Percentiles rank a stretch among this genome's conserved stretches.
Conservation (phyloP, 495 filamentous ascomycete genomes). For the Penicillium cosmopolitanum region DNA sequence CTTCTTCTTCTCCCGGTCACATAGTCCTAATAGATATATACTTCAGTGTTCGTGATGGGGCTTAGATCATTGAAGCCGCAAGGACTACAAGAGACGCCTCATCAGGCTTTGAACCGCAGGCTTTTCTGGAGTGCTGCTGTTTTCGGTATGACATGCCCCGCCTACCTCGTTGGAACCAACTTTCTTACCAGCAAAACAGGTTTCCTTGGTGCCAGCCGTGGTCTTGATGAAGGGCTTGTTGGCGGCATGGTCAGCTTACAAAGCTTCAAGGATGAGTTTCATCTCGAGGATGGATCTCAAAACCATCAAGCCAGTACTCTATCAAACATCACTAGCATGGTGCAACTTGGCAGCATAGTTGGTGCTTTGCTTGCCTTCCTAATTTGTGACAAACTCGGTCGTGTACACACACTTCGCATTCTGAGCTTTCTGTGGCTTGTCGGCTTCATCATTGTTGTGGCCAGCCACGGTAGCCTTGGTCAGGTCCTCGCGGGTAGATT, state of each 20-base stretch:
- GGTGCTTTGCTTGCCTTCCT: slow-evolving; percentile 59
- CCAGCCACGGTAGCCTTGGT: slow-evolving; percentile 47
- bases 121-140: slow-evolving; percentile 57
- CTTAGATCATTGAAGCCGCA: background rate
- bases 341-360: slow-evolving; percentile 58
- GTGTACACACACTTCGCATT: slow-evolving; percentile 59
- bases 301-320: slow-evolving; percentile 48
- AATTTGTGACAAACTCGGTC: slow-evolving; percentile 58
- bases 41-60: background rate
- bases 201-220: slow-evolving; percentile 61
- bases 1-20: too few species aligned
- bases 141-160: slow-evolving; percentile 35
- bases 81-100: slow-evolving; percentile 28
- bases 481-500: slow-evolving; percentile 50
- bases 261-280: slow-evolving; percentile 54
- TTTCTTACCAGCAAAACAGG: slow-evolving; percentile 31
- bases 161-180: too few species aligned
- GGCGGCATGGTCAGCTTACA: slow-evolving; percentile 55
- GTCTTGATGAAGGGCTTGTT: slow-evolving; percentile 67
- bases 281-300: slow-evolving; percentile 42
- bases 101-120: slow-evolving; percentile 53
- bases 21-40: too few species aligned
- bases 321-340: slow-evolving; percentile 63
- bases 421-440: slow-evolving; percentile 59
- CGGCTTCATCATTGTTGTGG: slow-evolving; percentile 61